Evolutionary conservation across 2,329 filamentous ascomycete genomes (phyloP), one percentile per base, ranked within the genome.

Genomic region (Cladosporium sp.): DNA sequence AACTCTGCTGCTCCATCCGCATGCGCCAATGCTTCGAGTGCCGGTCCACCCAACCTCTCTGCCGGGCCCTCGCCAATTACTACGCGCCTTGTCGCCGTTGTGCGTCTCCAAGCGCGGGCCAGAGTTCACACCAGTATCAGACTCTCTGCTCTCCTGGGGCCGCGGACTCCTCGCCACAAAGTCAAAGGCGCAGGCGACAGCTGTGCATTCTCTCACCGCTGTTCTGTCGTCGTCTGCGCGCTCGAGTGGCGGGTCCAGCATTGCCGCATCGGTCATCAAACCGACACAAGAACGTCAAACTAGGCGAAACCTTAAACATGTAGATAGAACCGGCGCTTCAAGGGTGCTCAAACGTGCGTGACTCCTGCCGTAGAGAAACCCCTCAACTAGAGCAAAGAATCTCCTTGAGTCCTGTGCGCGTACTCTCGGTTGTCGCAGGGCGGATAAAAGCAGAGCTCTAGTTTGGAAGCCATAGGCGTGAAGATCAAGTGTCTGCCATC

Each of bases 31-130:
- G 45, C 37, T 29, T 48, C 11, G 37, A 48, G 22, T 48, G 45
- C 45, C 45, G 45, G 45, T 27, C 45, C 45, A 36, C 36, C 27
- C 45, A 32, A 15, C 45, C 45, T 48, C 37, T 40, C 45, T 48
- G 37, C n/a, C 45, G 45, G 45, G 36, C 34, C 22, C 45, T 48
- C 45, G 45, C 45, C 45, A 48, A 41, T 48, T 48, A 29, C 41
- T 48, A 48, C 45, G 45, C 45, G 45, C 45, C 37, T 34, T n/a
- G 37, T 24, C 19, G 45, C 30, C 45, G 13, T 41, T 17, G 27
- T 48, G 45, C 37, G 27, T 34, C 45, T 17, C 37, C 36, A 48
- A 48, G 45, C 45, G 45, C 45, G 45, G 27, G 18, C 27, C 45
- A 48, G 37, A 48, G 45, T 48, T 48, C n/a, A 34, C 37, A 41